A percentile compares a stretch with the other conserved stretches of the same genome.
phyloP scores from a whole-genome alignment of 2,329 filamentous ascomycete species.

The Trichoderma sp. region DNA sequence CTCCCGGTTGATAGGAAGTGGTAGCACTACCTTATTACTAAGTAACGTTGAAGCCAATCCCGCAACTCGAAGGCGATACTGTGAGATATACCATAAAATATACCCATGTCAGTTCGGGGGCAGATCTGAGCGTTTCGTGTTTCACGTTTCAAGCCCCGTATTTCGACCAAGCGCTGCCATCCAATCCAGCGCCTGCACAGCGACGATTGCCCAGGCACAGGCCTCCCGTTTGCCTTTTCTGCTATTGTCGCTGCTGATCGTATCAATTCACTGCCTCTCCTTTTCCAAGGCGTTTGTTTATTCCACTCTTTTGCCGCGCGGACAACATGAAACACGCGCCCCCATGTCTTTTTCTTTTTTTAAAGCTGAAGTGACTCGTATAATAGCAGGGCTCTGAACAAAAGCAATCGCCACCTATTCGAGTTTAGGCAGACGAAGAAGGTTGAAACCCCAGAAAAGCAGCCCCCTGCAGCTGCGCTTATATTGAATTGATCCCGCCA shows the following conservation, averaged over 20 bases:
- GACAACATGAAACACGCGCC: slow-evolving; percentile 7
- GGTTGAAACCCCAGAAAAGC: neutral
- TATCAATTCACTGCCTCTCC: neutral
- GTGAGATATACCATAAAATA: neutral
- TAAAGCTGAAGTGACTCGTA: neutral
- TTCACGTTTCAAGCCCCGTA: slow-evolving; percentile 11
- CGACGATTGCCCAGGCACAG: neutral
- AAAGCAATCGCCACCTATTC: neutral
- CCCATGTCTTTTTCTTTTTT: neutral
- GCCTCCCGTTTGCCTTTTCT: neutral
- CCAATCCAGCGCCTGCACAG: neutral
- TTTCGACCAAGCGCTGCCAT: slow-evolving; percentile 11
- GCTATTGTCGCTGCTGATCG: neutral
- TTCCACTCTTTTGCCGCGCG: slow-evolving; percentile 8
- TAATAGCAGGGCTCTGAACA: neutral
- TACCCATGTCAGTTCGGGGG: slow-evolving; percentile 7
- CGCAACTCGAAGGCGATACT: neutral
- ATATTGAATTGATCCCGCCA: neutral
- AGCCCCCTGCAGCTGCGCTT: slow-evolving; percentile 19
- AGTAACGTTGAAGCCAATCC: neutral
- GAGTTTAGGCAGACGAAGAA: neutral
- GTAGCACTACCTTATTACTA: neutral
- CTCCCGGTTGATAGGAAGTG: too few relatives aligned
- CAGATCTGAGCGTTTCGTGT: slow-evolving; percentile 13
- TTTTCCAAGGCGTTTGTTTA: neutral